Conservation (phyloP, 2,329 filamentous ascomycete species). For the Microsporum ferrugineum region DNA sequence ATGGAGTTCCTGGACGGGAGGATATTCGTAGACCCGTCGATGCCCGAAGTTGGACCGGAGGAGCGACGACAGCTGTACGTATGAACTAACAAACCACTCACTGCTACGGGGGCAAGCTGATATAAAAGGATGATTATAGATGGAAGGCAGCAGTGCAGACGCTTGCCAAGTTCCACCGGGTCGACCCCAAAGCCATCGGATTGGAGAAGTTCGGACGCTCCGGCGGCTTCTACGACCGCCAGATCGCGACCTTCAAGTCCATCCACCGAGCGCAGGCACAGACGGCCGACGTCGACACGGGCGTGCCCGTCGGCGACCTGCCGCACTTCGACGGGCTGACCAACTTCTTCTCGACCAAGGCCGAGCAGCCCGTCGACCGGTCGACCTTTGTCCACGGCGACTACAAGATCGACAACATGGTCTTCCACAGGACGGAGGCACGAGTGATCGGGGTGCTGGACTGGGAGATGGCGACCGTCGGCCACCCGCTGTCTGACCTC, state of each 20-base stretch:
- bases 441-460: constrained; percentile 87
- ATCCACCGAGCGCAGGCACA: constrained; percentile 69
- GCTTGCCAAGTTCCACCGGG: constrained; percentile 72
- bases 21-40: constrained; percentile 78
- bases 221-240: constrained; percentile 70
- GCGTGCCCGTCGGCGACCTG: constrained; percentile 64
- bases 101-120: background rate
- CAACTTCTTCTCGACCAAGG: constrained; percentile 59
- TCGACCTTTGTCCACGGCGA: constrained; percentile 81
- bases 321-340: constrained; percentile 75
- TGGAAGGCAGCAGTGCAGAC: constrained; percentile 78
- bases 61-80: constrained; percentile 61
- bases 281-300: constrained; percentile 64
- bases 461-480: constrained; percentile 97
- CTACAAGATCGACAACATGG: constrained; percentile 87
- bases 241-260: constrained; percentile 69
- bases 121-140: constrained; percentile 27
- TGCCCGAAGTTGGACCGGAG: constrained; percentile 57
- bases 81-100: no score
- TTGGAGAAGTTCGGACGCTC: constrained; percentile 62
- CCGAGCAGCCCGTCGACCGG: constrained; percentile 62
- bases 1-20: constrained; percentile 93
- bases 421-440: constrained; percentile 81
- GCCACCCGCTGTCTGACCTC: constrained; percentile 87
- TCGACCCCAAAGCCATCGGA: constrained; percentile 55